Conservation (phyloP, 345 rosid genomes). For the Syzygium grande region DNA sequence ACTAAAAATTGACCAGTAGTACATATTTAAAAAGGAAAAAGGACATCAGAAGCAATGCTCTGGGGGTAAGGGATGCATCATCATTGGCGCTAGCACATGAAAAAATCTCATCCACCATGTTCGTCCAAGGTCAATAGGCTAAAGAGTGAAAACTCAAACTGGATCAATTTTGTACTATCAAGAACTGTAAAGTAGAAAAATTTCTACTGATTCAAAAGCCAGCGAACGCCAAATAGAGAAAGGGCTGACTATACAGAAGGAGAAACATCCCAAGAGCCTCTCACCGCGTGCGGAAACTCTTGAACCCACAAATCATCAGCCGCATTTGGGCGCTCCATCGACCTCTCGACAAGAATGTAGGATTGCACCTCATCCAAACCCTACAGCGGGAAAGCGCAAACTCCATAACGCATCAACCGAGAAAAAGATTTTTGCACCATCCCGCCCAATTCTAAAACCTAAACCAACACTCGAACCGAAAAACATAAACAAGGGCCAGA, state of each 20-base stretch:
- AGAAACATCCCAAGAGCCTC: constrained; percentile 11
- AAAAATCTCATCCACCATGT: not conserved
- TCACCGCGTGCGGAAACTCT: constrained; percentile 55
- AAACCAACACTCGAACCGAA: not conserved
- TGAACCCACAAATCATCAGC: constrained; percentile 34
- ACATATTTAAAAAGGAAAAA: not conserved
- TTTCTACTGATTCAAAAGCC: not conserved
- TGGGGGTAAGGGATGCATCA: not conserved
- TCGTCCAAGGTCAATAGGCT: not conserved
- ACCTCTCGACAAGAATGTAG: constrained; percentile 76
- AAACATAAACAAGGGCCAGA: not conserved
- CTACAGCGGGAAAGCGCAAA: constrained; percentile 27
- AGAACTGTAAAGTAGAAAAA: not conserved
- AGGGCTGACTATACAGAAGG: not conserved
- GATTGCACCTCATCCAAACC: constrained; percentile 85
- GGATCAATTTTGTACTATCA: not conserved
- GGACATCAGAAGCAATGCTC: not conserved
- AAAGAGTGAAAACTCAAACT: not conserved
- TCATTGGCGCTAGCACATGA: not conserved
- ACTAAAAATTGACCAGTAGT: not conserved
- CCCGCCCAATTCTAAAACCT: not conserved
- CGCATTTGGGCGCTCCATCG: constrained; percentile 16
- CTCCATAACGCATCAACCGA: not conserved
- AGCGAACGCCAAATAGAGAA: not conserved
- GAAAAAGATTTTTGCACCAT: not conserved